Evolutionary conservation across 331 rosid genomes (phyloP), one percentile per base, ranked within the genome.

Genomic region (Erythrophleum ivorense): DNA sequence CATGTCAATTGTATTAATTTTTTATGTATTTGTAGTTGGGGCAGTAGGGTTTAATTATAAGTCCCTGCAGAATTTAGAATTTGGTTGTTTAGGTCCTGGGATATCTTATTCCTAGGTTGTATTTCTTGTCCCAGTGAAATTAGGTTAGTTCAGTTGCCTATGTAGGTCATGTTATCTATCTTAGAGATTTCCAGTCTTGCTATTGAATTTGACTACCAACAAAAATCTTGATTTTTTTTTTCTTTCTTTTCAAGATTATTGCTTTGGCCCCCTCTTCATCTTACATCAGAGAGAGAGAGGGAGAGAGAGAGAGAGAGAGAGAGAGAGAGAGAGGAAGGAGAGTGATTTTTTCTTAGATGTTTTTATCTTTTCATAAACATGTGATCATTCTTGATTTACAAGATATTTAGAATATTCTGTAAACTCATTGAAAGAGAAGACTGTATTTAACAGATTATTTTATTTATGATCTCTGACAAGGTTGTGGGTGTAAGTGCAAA

Each of bases 401-500:
- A n/a, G 64, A 49, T 65, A 0, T 34, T 36, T 38, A 33, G 53
- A 31, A 55, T 12, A 7, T 43, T 29, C 15, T 69, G 71, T 45
- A 24, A 67, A 73, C 67, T 67, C 86, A 74, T 24, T 72, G 63
- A 78, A 50, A 48, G 59, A 54, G 68, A 79, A 73, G 52, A 76
- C 16, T 16, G 40, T 65, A 71, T 46, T 18, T 31, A 15, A 48
- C 33, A 29, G 9, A 29, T 46, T 63, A 3, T 16, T 53, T 41
- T 34, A 40, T 65, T 8, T 46, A 7, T 67, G 38, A 38, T 67
- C 33, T n/a, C 41, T 31, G 71, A 36, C 75, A 71, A 66, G 69
- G n/a, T 65, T 73, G 65, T 79, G 79, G 78, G 34, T 53, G 82
- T 40, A 60, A 79, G 31, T 58, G 82, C 45, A 41, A 78, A 43